Evolutionary conservation across 2,329 filamentous ascomycete species (phyloP), one percentile per base, ranked within the genome.

Genomic region (Calonectria leucothoes): DNA sequence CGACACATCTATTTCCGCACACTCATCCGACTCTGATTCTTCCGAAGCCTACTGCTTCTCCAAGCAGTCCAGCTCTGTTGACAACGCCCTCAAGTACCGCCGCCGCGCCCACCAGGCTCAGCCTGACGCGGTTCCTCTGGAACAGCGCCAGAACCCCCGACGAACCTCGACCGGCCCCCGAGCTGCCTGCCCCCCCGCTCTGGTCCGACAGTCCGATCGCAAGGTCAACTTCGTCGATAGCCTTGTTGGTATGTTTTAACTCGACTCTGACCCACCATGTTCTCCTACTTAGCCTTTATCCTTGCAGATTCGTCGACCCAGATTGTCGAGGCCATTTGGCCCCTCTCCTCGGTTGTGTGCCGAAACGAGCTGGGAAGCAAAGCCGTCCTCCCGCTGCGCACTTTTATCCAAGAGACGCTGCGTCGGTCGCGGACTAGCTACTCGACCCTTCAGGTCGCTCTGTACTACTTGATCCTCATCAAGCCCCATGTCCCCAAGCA

Each of bases 281-380:
- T 68, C 76, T 55, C 73, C 63, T 81, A 74, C 83, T 85, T 82
- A 86, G 85, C 83, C 75, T 78, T 80, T 33, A 51, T 64, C 61
- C 63, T 74, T 76, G 69, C 90, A 98, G 96, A 98, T 91, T 98
- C 96, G 80, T 97, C 97, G 67, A 97, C 97, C 69, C 95, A 98
- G 85, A 98, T 98, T 84, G 96, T 99, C 64, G 95, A 98, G 88
- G 94, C 94, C 68, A 98, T 99, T 81, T 99, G 97, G 97, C 96
- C 97, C 57, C 89, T 96, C 52, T 97, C 96, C 69, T 96, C 95
- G 72, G 92, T 93, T 42, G 91, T 94, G 71, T 94, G 94, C 84
- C 92, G 93, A 80, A 93, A 89, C 80, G 94, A 96, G 82, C 87
- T 91, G 76, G 93, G 91, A 73, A 90, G 90, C 82, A 95, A 94